Percentiles rank a stretch among this genome's conserved stretches.
These are phyloP conservation scores for Metarhizium anisopliae DNA, from an alignment of 2,329 filamentous ascomycete genomes.

Conservation along the genomic window DNA sequence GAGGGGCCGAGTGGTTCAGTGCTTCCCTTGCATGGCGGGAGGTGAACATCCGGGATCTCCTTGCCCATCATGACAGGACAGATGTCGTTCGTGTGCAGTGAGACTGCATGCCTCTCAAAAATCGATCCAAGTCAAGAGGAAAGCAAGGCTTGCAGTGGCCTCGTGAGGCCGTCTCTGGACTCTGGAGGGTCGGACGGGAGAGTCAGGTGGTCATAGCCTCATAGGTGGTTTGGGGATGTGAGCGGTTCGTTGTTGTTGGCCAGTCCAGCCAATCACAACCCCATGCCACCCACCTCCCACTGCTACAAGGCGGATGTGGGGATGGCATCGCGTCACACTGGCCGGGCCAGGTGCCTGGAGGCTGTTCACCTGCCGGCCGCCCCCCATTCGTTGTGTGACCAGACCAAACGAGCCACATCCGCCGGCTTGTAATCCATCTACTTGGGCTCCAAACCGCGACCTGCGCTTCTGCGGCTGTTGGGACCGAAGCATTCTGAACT, in stretches of 20 bases:
- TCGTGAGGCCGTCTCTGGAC: too few species aligned
- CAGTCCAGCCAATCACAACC: not conserved
- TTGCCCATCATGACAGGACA: too few species aligned
- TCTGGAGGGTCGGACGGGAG: not conserved
- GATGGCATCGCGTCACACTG: not conserved
- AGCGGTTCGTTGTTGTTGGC: not conserved
- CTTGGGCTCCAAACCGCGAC: too few species aligned
- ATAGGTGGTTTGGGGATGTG: too few species aligned
- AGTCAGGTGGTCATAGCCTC: not conserved
- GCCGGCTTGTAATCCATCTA: not conserved
- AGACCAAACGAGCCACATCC: not conserved
- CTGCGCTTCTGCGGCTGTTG: too few species aligned
- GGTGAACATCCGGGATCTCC: too few species aligned
- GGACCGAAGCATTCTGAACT: too few species aligned
- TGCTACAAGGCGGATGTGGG: not conserved
- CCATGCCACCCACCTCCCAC: not conserved
- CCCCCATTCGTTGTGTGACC: not conserved
- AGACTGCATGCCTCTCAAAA: too few species aligned
- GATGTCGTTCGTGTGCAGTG: not conserved
- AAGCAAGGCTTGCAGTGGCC: too few species aligned
- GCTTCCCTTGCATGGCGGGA: not conserved
- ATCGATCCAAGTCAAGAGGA: too few species aligned
- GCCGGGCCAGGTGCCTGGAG: not conserved
- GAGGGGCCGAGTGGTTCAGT: not conserved
- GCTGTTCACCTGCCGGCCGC: too few species aligned